These are phyloP conservation scores for Hanseniaspora valbyensis DNA, from an alignment of 805 yeast species.

Conservation along the genomic window DNA sequence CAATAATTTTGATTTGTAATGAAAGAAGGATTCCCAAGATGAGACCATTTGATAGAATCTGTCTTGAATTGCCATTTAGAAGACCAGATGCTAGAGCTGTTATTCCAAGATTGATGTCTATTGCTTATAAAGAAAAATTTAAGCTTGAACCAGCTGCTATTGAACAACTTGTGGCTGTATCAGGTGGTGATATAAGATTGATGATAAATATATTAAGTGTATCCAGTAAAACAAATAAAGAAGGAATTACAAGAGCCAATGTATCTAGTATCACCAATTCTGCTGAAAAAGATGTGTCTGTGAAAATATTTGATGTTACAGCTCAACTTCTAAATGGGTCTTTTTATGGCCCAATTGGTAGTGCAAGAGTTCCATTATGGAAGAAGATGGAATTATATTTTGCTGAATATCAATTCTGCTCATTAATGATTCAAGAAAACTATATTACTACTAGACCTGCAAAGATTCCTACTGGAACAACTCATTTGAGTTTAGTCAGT, in stretches of 20 bases:
- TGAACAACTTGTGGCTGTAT: slow-evolving; percentile 72
- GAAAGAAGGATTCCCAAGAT: slow-evolving; percentile 86
- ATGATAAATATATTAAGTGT: slow-evolving; percentile 81
- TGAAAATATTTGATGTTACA: slow-evolving; percentile 86
- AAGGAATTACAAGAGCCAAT: slow-evolving; percentile 44
- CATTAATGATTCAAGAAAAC: slow-evolving; percentile 93
- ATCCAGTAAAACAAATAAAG: slow-evolving; percentile 54
- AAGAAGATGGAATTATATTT: slow-evolving; percentile 83
- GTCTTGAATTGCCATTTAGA: slow-evolving; percentile 71
- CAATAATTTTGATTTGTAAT: slow-evolving; percentile 86
- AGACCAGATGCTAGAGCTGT: slow-evolving; percentile 79
- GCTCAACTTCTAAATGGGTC: slow-evolving; percentile 53
- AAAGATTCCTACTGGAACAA: slow-evolving; percentile 33
- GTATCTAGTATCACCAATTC: slow-evolving; percentile 49
- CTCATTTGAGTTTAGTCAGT: slow-evolving; percentile 53
- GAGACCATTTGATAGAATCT: slow-evolving; percentile 84
- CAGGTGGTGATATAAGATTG: slow-evolving; percentile 87
- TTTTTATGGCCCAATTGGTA: slow-evolving; percentile 37
- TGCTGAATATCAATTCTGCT: slow-evolving; percentile 88
- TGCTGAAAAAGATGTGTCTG: slow-evolving; percentile 83
- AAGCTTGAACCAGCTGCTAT: slow-evolving; percentile 69
- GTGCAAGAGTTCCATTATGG: slow-evolving; percentile 47
- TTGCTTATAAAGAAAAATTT: slow-evolving; percentile 74
- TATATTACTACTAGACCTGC: slow-evolving; percentile 59
- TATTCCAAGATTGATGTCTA: slow-evolving; percentile 75